Evolutionary conservation across 2,329 filamentous ascomycete species (phyloP).

Genomic region (Sarocladium brachiariae): DNA sequence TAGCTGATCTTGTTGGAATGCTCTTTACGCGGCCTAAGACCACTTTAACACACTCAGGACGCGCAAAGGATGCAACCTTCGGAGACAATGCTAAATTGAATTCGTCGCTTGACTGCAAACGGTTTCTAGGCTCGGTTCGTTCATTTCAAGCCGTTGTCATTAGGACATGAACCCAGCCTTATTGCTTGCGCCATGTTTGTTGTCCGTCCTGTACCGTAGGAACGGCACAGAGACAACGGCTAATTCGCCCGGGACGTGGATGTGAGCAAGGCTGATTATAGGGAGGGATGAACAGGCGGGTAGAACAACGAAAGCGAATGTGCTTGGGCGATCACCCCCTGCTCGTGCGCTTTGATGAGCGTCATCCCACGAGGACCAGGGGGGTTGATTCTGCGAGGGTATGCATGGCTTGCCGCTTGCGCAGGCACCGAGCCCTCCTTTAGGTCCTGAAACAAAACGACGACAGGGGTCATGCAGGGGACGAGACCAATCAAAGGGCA

Average conservation of each 20-base stretch:
- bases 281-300: neutral
- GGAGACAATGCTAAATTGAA: too few species aligned
- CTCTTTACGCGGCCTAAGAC: too few species aligned
- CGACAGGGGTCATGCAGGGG: neutral
- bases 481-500: neutral
- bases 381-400: neutral
- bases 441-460: slow-evolving; percentile 9
- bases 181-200: neutral
- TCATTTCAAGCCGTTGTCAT: neutral
- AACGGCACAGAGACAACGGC: neutral
- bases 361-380: neutral
- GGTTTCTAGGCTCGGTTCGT: neutral
- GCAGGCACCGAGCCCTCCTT: slow-evolving; percentile 4
- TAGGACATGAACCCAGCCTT: too few species aligned
- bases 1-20: too few species aligned
- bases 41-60: too few species aligned
- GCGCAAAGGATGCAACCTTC: too few species aligned
- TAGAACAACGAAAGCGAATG: too few species aligned
- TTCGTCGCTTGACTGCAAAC: too few species aligned
- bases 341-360: neutral
- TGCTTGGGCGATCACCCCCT: too few species aligned
- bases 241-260: neutral
- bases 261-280: neutral
- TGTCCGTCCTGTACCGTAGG: neutral
- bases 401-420: slow-evolving; percentile 2